A percentile compares a stretch with the other conserved stretches of the same genome.
These are phyloP conservation scores for Calonectria pseudoturangicola DNA, from an alignment of 2,329 filamentous ascomycete species.

Conservation along the genomic window DNA sequence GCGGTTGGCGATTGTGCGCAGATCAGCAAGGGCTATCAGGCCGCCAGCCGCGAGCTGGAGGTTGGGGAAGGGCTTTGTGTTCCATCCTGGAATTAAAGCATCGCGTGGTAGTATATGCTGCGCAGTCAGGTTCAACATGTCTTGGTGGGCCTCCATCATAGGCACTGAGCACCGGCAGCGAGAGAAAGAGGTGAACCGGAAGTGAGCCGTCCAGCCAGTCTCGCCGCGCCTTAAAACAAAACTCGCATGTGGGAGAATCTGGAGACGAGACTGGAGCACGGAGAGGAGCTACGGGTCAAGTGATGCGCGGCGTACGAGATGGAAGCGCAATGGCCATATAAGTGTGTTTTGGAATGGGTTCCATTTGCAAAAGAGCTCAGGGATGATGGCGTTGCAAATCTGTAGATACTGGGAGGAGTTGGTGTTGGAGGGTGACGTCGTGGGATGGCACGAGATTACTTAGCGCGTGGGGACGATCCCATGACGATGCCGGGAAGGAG, in stretches of 20 bases:
- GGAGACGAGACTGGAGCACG: not conserved
- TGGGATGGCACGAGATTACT: slow-evolving; percentile 9
- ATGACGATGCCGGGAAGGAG: slow-evolving; percentile 4
- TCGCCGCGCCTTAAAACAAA: not conserved
- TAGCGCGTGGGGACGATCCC: slow-evolving; percentile 19
- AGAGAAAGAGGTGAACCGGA: not conserved
- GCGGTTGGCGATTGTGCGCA: slow-evolving; percentile 72
- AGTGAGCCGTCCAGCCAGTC: slow-evolving; percentile 1
- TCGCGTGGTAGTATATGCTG: slow-evolving; percentile 20
- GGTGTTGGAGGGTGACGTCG: slow-evolving; percentile 25
- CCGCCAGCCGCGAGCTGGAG: slow-evolving; percentile 71
- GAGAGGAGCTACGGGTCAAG: slow-evolving; percentile 5
- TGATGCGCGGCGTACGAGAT: not conserved
- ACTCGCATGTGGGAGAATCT: slow-evolving; percentile 8
- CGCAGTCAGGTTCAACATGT: slow-evolving; percentile 10
- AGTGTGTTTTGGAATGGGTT: slow-evolving; percentile 11
- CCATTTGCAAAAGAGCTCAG: slow-evolving; percentile 20
- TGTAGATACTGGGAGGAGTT: slow-evolving; percentile 7
- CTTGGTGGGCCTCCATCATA: slow-evolving; percentile 6
- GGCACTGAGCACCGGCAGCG: not conserved
- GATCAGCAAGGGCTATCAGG: slow-evolving; percentile 75
- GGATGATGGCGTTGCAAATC: not conserved
- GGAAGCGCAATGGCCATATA: slow-evolving; percentile 16
- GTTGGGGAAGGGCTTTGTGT: slow-evolving; percentile 65
- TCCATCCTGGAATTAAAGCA: slow-evolving; percentile 64